Evolutionary conservation across 306 rosid genomes (phyloP), one percentile per base, ranked within the genome.

Genomic region (Castanospermum australe): DNA sequence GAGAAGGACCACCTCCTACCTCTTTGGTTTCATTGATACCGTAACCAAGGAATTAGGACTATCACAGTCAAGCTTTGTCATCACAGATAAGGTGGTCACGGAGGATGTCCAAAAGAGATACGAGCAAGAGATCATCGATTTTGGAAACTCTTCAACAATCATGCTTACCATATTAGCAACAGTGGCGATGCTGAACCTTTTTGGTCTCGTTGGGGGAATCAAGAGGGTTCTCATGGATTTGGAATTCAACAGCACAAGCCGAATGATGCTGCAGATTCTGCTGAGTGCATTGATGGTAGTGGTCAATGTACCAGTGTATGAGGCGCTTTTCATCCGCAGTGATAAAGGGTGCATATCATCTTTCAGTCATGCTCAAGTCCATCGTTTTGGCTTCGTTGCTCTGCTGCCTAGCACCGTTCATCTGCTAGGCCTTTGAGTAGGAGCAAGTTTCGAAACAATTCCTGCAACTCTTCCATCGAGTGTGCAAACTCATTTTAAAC

Each of bases 241-340:
- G 35, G 66, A 22, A 52, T 28, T 72, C 25, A 50, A 21, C 45
- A 44, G 6, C 0, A 71, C 54, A n/a, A 55, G 48, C 61, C 76
- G 67, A 18, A 64, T 81, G 36, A 67, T 78, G 30, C 4, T 81
- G 15, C 86, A 87, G 12, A 33, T 78, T 56, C 0, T 76, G 66
- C 30, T 84, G 10, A 41, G 62, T 56, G 61, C 18, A 47, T 59
- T 83, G 68, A 45, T 78, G 0, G 77, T 74, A 21, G 12, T 68
- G 61, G 6, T 79, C 17, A 85, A 74, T 63, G 32, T 67, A n/a
- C 84, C 88, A 1, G 76, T 39, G 10, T 90, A 89, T 36, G 83
- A 87, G 70, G 93, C 96, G 4, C 90, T 90, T 69, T 84, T 92
- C 76, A 33, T 90, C 42, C 90, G 93, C 52, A 52, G 15, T 11